Base-by-base conservation (phyloP, 2,329 filamentous ascomycete genomes). In the Sporothrix inflata region DNA sequence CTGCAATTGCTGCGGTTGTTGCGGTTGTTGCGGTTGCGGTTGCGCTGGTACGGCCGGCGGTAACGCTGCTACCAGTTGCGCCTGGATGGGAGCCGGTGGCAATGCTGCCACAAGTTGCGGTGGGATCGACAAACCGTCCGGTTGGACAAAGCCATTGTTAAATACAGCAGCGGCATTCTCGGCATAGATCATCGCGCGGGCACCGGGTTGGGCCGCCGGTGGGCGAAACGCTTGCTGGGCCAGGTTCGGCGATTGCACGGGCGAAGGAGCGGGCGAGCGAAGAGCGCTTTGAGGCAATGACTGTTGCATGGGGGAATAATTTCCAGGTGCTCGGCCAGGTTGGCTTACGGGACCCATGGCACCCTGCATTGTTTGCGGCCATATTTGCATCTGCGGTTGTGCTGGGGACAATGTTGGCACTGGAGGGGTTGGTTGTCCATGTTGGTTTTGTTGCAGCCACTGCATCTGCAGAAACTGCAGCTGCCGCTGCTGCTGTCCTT, bases 381-480 rank as follows among this genome's bases (percentile, higher is more conserved):
- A 1, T 16, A 4, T 27, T 30, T 55, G 51, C 4, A 55, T 14
- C 51, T 55, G 51, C 24, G 16, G 51, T 21, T 16, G 21, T 12
- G 24, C 24, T 19, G 51, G 51, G 8, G 47, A 49, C 19, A 49
- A 21, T 49, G 19, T 9, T 8, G 19, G 16, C 19, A n/a, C 47
- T 8, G 47, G 47, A n/a, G 47, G n/a, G 19, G 12, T 12, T 55
- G 51, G 24, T 4, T 55, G 51, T 27, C 24, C 4, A 11, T 27
- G 51, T 14, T 27, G 24, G 27, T 8, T 30, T n/a, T n/a, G 19
- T 21, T 21, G 47, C 47, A 21, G 21, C 21, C 60, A 24, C 21
- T 71, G 71, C 55, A 51, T 47, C 3, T 9, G 9, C n/a, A 8
- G 47, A 14, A 51, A 7, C 19, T 61, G 34, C 19, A 70, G 71